Evolutionary conservation across 2,329 filamentous ascomycete genomes (phyloP).

Genomic region (Aureobasidium sp.): DNA sequence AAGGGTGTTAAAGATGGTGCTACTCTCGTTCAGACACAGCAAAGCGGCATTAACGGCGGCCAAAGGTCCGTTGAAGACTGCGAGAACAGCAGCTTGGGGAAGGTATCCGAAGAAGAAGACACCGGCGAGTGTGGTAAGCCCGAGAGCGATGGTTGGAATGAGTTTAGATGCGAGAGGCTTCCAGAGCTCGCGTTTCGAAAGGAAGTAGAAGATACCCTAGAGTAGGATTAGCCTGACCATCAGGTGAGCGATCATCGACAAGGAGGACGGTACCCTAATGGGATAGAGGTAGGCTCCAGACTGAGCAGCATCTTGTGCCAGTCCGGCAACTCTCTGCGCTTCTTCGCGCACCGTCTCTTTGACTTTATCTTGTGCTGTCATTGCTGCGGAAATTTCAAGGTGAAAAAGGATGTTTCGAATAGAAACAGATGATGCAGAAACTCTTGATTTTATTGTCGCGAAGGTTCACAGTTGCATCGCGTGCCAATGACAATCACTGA

Average conservation of each 20-base stretch:
- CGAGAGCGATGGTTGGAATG: constrained; percentile 59
- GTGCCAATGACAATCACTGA: neutral
- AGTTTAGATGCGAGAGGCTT: constrained; percentile 52
- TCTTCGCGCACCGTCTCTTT: constrained; percentile 60
- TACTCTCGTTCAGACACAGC: constrained; percentile 50
- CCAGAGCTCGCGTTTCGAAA: constrained; percentile 52
- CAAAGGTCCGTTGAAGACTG: constrained; percentile 77
- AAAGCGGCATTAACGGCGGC: constrained; percentile 66
- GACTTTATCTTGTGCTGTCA: constrained; percentile 39
- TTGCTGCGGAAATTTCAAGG: neutral
- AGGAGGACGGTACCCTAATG: constrained; percentile 49
- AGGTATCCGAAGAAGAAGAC: constrained; percentile 88
- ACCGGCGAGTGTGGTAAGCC: constrained; percentile 53
- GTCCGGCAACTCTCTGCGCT: constrained; percentile 55
- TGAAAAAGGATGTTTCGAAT: neutral
- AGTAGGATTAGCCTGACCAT: neutral
- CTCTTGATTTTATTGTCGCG: neutral
- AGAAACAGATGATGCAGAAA: neutral
- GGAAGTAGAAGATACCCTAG: constrained; percentile 55
- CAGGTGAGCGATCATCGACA: too few species aligned
- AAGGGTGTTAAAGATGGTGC: constrained; percentile 46
- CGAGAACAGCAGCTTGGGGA: constrained; percentile 74
- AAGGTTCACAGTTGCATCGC: neutral
- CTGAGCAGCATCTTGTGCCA: constrained; percentile 61
- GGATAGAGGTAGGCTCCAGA: constrained; percentile 84